Evolutionary conservation across 768 basidiomycete genomes (phyloP).

Genomic region (Pleurotus pulmonarius): DNA sequence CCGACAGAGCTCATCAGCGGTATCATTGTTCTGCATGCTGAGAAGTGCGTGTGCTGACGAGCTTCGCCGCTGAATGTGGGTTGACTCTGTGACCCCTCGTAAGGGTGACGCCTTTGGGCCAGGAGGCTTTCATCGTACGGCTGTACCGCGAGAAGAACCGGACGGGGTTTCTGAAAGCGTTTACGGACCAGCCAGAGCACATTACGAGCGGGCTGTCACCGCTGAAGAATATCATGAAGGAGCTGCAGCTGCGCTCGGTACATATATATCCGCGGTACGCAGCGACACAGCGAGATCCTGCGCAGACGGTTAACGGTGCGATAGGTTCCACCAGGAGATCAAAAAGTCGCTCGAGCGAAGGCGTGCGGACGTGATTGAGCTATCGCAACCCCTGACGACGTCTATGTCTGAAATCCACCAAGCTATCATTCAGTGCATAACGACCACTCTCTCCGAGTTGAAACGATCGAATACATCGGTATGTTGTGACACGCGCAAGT

Average conservation of each 20-base stretch:
- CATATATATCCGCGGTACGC: slow-evolving; percentile 87
- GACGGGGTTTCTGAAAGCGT: slow-evolving; percentile 91
- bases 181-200: slow-evolving; percentile 94
- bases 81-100: background rate
- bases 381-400: slow-evolving; percentile 82
- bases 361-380: slow-evolving; percentile 87
- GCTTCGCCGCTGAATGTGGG: background rate
- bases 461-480: slow-evolving; percentile 76
- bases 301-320: background rate
- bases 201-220: slow-evolving; percentile 93
- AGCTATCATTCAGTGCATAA: slow-evolving; percentile 93
- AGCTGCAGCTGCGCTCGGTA: slow-evolving; percentile 84
- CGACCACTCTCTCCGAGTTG: slow-evolving; percentile 80
- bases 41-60: slow-evolving; percentile 50
- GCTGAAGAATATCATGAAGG: slow-evolving; percentile 87
- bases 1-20: slow-evolving; percentile 87
- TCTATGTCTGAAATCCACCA: slow-evolving; percentile 91
- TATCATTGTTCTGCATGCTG: slow-evolving; percentile 86
- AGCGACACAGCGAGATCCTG: background rate
- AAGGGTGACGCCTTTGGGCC: slow-evolving; percentile 79
- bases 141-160: slow-evolving; percentile 88
- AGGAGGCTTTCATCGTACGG: slow-evolving; percentile 92
- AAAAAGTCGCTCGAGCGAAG: slow-evolving; percentile 79
- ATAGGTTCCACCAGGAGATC: slow-evolving; percentile 86
- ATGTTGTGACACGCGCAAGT: slow-evolving; percentile 28